Conservation (phyloP, 768 basidiomycete genomes). For the Tricholoma sp. region DNA sequence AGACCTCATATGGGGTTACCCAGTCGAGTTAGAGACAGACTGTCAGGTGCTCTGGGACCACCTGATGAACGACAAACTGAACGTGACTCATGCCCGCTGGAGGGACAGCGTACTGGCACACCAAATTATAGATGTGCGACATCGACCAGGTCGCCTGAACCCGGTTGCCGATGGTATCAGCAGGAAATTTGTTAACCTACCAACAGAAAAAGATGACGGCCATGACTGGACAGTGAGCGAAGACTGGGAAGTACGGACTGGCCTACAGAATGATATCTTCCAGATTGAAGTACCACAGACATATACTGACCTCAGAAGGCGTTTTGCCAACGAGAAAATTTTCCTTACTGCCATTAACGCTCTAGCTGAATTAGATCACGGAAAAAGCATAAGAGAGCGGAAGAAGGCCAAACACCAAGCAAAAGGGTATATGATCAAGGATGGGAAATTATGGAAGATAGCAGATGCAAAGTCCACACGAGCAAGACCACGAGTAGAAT, state of each 20-base stretch:
- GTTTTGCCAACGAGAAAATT: slow-evolving; percentile 9
- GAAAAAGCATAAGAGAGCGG: slow-evolving; percentile 6
- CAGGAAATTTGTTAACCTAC: slow-evolving; percentile 8
- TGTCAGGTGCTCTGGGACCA: too few relatives aligned
- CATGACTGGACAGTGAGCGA: slow-evolving; percentile 20
- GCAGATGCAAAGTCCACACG: slow-evolving; percentile 7
- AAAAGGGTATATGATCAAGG: slow-evolving; percentile 14
- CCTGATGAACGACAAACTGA: too few relatives aligned
- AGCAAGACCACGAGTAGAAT: slow-evolving; percentile 3
- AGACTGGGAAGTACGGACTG: slow-evolving; percentile 22
- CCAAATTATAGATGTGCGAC: slow-evolving; percentile 20
- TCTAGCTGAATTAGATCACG: slow-evolving; percentile 9
- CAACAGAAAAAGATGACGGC: slow-evolving; percentile 10
- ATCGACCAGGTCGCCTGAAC: slow-evolving; percentile 18
- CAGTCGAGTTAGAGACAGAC: too few relatives aligned
- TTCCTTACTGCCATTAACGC: slow-evolving; percentile 14
- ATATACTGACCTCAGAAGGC: slow-evolving; percentile 9
- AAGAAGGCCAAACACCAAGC: slow-evolving; percentile 13
- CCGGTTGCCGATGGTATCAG: slow-evolving; percentile 25
- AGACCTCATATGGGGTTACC: too few relatives aligned
- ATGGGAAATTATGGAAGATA: slow-evolving; percentile 18
- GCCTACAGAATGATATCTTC: slow-evolving; percentile 17
- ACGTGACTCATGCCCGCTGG: too few relatives aligned
- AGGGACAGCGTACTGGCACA: slow-evolving; percentile 1
- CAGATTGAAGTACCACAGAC: not conserved